Evolutionary conservation across 2,329 filamentous ascomycete genomes (phyloP).

Genomic region (Arthrocladium fulminans): DNA sequence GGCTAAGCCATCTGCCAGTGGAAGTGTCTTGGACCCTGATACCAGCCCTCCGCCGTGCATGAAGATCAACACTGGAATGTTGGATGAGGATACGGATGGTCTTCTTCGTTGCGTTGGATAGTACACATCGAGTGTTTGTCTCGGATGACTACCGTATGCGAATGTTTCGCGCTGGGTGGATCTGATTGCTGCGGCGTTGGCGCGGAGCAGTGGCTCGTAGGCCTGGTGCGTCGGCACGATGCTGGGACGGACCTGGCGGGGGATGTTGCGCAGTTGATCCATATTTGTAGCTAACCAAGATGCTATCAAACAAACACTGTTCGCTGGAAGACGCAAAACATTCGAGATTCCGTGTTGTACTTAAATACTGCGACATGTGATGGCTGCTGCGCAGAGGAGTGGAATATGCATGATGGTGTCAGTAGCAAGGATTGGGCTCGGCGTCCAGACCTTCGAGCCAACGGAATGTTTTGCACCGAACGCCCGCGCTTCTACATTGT

Average conservation of each 20-base stretch:
- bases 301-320: too few relatives aligned
- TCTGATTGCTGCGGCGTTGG: constrained; percentile 8
- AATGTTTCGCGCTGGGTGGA: constrained; percentile 9
- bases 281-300: too few relatives aligned
- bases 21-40: constrained; percentile 27
- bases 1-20: constrained; percentile 22
- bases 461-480: too few relatives aligned
- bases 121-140: constrained; percentile 36
- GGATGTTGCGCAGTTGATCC: constrained; percentile 9
- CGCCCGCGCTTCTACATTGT: too few relatives aligned
- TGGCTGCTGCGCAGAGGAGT: too few relatives aligned
- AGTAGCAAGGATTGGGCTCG: too few relatives aligned
- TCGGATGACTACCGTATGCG: constrained; percentile 28
- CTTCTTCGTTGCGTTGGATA: constrained; percentile 21
- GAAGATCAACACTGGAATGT: constrained; percentile 33
- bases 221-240: constrained; percentile 11
- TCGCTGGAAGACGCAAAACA: too few relatives aligned
- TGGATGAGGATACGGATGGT: constrained; percentile 26
- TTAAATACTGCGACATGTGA: too few relatives aligned
- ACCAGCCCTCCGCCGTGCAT: constrained; percentile 36
- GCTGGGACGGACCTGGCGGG: constrained; percentile 2
- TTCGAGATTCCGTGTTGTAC: too few relatives aligned
- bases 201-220: constrained; percentile 11
- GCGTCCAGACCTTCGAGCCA: too few relatives aligned
- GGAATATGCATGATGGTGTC: too few relatives aligned